A percentile compares a stretch with the other conserved stretches of the same genome.
These are phyloP conservation scores for Suillus alpinus DNA, from an alignment of 768 basidiomycete species.

Conservation along the genomic window DNA sequence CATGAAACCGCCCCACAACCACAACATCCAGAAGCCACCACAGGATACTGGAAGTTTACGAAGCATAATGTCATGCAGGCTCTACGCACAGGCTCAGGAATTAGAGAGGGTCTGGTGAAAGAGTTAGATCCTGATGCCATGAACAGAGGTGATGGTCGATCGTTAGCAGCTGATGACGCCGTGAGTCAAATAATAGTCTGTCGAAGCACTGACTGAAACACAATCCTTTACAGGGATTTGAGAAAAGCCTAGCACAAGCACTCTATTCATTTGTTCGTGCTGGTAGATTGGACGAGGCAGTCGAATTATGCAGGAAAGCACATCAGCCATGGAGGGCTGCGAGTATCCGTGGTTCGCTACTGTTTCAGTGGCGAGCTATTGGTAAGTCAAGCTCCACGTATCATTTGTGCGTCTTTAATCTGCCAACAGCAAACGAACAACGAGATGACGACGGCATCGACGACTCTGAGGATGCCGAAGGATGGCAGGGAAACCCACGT, in stretches of 20 bases:
- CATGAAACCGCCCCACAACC: conserved; percentile 71
- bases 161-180: conserved; percentile 73
- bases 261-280: conserved; percentile 81
- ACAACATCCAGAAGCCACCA: conserved; percentile 65
- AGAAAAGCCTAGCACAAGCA: conserved; percentile 72
- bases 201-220: not conserved
- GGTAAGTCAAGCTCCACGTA: conserved; percentile 40
- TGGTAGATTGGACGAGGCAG: conserved; percentile 81
- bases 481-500: conserved; percentile 73
- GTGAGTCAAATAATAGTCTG: conserved; percentile 39
- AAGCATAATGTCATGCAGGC: conserved; percentile 70
- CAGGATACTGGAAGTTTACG: conserved; percentile 84
- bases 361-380: conserved; percentile 75
- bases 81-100: conserved; percentile 45
- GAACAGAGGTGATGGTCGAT: conserved; percentile 53
- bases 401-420: conserved; percentile 29
- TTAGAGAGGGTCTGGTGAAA: conserved; percentile 50
- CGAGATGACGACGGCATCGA: conserved; percentile 47
- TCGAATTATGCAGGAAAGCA: conserved; percentile 76
- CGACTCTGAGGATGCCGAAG: conserved; percentile 40
- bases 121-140: conserved; percentile 83
- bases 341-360: conserved; percentile 75
- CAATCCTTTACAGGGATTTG: conserved; percentile 60
- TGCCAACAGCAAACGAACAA: conserved; percentile 45
- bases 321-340: conserved; percentile 94